A percentile compares a stretch with the other conserved stretches of the same genome.
Evolutionary conservation across 2,329 filamentous ascomycete genomes (phyloP).

Genomic region (Aspergillus pseudonomiae): DNA sequence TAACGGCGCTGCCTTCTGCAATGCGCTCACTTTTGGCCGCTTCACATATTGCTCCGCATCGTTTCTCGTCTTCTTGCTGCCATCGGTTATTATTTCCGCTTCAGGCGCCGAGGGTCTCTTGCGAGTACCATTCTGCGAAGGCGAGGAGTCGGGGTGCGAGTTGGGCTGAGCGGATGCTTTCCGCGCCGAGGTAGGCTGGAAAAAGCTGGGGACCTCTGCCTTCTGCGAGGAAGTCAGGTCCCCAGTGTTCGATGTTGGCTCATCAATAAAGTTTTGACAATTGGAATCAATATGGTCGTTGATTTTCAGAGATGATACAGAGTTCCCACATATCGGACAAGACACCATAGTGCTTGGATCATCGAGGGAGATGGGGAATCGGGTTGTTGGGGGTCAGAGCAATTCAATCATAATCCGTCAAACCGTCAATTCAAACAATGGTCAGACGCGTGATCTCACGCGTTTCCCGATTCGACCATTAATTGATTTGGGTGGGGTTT

Average conservation of each 20-base stretch:
- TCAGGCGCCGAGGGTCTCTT: conserved; percentile 38
- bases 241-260: conserved; percentile 49
- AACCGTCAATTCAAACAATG: background rate
- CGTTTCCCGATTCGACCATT: background rate
- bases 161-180: conserved; percentile 40
- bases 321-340: conserved; percentile 80
- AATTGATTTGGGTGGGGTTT: background rate
- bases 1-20: conserved; percentile 75
- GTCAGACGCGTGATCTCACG: conserved; percentile 14
- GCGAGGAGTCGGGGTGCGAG: conserved; percentile 26
- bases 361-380: background rate
- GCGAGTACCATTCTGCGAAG: conserved; percentile 30
- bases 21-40: conserved; percentile 65
- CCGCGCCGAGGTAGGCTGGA: conserved; percentile 54
- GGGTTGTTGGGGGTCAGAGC: background rate
- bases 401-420: background rate
- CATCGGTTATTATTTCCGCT: conserved; percentile 24
- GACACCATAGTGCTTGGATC: conserved; percentile 56
- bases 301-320: conserved; percentile 61
- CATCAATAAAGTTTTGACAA: conserved; percentile 69
- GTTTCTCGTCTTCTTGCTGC: conserved; percentile 22
- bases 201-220: conserved; percentile 55
- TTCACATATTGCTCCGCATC: conserved; percentile 56
- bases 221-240: conserved; percentile 39
- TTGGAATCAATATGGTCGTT: conserved; percentile 88